Evolutionary conservation across 148 eudicot genomes (phyloP), one percentile per base, ranked within the genome.

Genomic region (Tetragonia tetragonoides): DNA sequence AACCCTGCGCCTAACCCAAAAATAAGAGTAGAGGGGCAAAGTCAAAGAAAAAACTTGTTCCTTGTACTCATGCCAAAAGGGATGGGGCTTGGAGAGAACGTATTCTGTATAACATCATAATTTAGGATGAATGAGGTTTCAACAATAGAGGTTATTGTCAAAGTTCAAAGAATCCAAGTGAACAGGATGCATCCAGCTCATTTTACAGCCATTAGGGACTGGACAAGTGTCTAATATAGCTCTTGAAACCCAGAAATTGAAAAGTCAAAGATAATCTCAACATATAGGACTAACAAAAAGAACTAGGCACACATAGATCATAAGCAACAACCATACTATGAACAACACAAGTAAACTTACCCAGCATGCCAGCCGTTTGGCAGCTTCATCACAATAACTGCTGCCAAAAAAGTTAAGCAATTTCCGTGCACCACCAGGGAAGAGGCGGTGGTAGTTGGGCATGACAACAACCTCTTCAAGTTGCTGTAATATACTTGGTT

Each of bases 281-380:
- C 62, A 28, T 14, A 28, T n/a, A 8, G 24, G 66, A 38, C 71
- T 11, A 66, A 18, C 10, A 46, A 37, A n/a, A 18, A 68, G 4
- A 81, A 49, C 56, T 37, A 41, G 18, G 54, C 10, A 37, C 63
- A 38, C 1, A 72, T 14, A 63, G 23, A 34, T 12, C 39, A 70
- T 51, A 42, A 40, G 60, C 61, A 67, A 44, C 53, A 20, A 56
- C 6, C 37, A 65, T 37, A 68, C 34, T 9, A 20, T 7, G 2
- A 41, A 57, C n/a, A 69, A 28, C 39, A 64, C 46, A 72, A 8
- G 66, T 38, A 24, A 54, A 84, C 93, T 84, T 81, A 95, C 99
- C 99, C 99, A 95, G 76, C 99, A 95, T n/a, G 99, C 99, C 34
- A 95, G 86, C 65, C 90, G 89, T 86, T 89, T 93, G 11, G 99